Percentiles rank a stretch among this genome's conserved stretches.
Conservation (phyloP, 306 rosid genomes). For the Cucumis cinereus region DNA sequence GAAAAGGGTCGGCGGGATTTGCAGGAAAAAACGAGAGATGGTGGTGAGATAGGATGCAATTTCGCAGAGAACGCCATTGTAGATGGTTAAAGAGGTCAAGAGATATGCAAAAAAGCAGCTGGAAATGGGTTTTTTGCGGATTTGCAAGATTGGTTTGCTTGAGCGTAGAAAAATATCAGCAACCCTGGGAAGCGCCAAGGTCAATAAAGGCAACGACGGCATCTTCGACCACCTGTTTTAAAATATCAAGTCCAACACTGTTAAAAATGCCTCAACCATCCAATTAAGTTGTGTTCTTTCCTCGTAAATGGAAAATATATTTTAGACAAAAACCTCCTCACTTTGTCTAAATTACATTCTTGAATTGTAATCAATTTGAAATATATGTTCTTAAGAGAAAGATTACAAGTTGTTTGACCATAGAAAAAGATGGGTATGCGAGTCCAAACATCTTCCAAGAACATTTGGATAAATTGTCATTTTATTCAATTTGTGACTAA, state of each 20-base stretch:
- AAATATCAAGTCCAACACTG: background rate
- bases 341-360: no score
- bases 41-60: conserved; percentile 36
- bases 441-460: no score
- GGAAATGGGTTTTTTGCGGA: background rate
- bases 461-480: no score
- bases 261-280: background rate
- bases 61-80: conserved; percentile 60
- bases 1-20: conserved; percentile 30
- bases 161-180: background rate
- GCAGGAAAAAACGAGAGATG: conserved; percentile 19
- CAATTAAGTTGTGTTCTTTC: background rate
- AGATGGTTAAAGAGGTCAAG: conserved; percentile 6
- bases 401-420: no score
- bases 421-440: no score
- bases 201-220: background rate
- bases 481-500: background rate
- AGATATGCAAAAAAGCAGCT: background rate
- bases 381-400: no score
- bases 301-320: no score
- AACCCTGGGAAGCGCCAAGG: background rate
- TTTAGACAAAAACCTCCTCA: no score
- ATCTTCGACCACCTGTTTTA: background rate
- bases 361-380: no score
- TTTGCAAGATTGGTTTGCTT: background rate